These are phyloP conservation scores for Darksidea phi DNA, from an alignment of 495 filamentous ascomycete genomes.

Conservation along the genomic window DNA sequence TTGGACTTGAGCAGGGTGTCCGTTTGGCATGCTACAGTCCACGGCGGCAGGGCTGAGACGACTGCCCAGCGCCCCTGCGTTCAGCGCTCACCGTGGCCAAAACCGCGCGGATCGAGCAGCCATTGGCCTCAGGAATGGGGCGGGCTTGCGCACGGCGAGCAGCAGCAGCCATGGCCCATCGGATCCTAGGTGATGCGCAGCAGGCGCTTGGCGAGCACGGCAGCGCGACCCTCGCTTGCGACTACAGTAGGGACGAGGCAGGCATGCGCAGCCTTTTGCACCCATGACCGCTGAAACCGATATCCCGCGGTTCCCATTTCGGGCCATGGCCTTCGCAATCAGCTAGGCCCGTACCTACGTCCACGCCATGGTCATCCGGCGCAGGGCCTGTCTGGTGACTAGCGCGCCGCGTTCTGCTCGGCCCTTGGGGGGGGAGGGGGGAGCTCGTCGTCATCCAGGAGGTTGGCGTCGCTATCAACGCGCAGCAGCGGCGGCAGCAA, in stretches of 20 bases:
- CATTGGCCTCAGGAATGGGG: slow-evolving; percentile 24
- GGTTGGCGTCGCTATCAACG: slow-evolving; percentile 11
- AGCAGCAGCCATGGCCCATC: slow-evolving; percentile 5
- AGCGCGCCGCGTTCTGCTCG: slow-evolving; percentile 4
- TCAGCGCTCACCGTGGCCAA: slow-evolving; percentile 2
- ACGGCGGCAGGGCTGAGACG: slow-evolving; percentile 36
- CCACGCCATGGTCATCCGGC: slow-evolving; percentile 29
- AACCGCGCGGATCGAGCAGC: background rate
- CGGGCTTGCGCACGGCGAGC: background rate
- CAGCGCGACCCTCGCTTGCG: no score
- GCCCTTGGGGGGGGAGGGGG: no score
- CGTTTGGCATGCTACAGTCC: slow-evolving; percentile 13
- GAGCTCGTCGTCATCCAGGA: slow-evolving; percentile 7
- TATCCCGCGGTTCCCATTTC: slow-evolving; percentile 13
- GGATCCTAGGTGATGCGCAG: no score
- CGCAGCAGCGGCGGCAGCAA: no score
- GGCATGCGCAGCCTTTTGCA: slow-evolving; percentile 2
- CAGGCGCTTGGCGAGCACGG: no score
- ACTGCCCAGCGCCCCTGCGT: slow-evolving; percentile 28
- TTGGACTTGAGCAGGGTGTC: slow-evolving; percentile 8
- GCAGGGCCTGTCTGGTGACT: slow-evolving; percentile 32
- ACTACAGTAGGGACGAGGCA: no score
- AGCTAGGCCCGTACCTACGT: slow-evolving; percentile 30
- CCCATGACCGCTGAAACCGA: slow-evolving; percentile 23
- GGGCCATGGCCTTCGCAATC: background rate